Evolutionary conservation across 2,329 filamentous ascomycete species (phyloP).

Genomic region (Penicillium sp.): DNA sequence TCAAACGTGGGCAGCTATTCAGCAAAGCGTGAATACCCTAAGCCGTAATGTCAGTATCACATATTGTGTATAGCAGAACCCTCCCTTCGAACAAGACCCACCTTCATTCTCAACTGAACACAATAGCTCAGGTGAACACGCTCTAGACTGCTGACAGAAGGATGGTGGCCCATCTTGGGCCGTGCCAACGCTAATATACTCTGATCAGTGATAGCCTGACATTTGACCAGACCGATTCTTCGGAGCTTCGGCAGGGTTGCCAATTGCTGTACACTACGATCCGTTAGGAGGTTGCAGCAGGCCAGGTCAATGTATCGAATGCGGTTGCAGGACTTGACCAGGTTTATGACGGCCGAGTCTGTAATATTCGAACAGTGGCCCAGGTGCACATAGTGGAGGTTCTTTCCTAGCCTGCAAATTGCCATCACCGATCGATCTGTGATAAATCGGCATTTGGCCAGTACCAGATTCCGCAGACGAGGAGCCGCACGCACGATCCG

Average conservation of each 20-base stretch:
- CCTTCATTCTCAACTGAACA: slow-evolving; percentile 74
- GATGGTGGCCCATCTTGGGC: slow-evolving; percentile 54
- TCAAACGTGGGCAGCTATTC: slow-evolving; percentile 87
- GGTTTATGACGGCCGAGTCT: slow-evolving; percentile 77
- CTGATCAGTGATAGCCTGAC: slow-evolving; percentile 80
- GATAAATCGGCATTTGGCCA: slow-evolving; percentile 90
- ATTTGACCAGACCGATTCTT: slow-evolving; percentile 93
- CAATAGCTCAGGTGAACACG: slow-evolving; percentile 97
- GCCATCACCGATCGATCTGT: slow-evolving; percentile 84
- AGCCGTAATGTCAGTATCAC: background rate
- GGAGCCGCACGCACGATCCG: slow-evolving; percentile 85
- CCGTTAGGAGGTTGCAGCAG: slow-evolving; percentile 88
- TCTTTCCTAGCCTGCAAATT: slow-evolving; percentile 88
- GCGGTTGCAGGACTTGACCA: slow-evolving; percentile 83
- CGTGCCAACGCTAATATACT: slow-evolving; percentile 83
- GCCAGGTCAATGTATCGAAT: slow-evolving; percentile 97
- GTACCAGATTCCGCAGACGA: slow-evolving; percentile 83
- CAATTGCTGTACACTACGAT: slow-evolving; percentile 78
- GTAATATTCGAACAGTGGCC: slow-evolving; percentile 92
- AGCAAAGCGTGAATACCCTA: slow-evolving; percentile 87
- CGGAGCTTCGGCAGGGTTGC: slow-evolving; percentile 89
- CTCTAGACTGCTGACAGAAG: slow-evolving; percentile 71
- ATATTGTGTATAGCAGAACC: background rate
- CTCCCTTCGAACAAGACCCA: slow-evolving; percentile 46
- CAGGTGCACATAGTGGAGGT: slow-evolving; percentile 92